phyloP scores from a whole-genome alignment of 78 protist genomes.

The Dictyostelium intermedium region DNA sequence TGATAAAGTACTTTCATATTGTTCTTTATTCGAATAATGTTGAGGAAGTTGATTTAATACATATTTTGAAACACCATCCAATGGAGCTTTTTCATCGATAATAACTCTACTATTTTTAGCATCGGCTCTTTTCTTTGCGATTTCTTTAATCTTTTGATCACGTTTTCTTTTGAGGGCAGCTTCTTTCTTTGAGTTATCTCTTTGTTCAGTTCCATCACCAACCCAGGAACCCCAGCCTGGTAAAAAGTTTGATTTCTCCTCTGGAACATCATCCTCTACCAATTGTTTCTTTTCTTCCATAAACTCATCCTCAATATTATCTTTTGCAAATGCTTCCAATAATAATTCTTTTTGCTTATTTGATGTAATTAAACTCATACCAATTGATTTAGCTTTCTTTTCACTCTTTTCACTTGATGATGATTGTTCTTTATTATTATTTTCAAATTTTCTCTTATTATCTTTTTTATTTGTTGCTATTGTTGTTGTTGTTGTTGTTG shows the following conservation, averaged over 20 bases:
- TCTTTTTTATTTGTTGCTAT: neutral
- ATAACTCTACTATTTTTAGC: slow-evolving; percentile 35
- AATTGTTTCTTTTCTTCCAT: slow-evolving; percentile 24
- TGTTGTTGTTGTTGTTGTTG: neutral
- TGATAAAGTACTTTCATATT: slow-evolving; percentile 55
- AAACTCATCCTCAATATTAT: slow-evolving; percentile 66
- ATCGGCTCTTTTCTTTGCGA: slow-evolving; percentile 16
- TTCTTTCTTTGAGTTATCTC: neutral
- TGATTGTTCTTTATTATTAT: neutral
- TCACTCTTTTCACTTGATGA: neutral
- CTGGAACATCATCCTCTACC: slow-evolving; percentile 17
- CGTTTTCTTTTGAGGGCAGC: neutral
- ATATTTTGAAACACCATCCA: slow-evolving; percentile 48
- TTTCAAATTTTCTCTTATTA: slow-evolving; percentile 2
- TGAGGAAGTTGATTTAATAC: slow-evolving; percentile 29
- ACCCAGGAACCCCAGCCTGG: slow-evolving; percentile 80
- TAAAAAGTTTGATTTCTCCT: slow-evolving; percentile 13
- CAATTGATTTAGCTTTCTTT: neutral
- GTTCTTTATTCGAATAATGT: slow-evolving; percentile 41
- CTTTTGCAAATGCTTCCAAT: slow-evolving; percentile 58
- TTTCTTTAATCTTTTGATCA: slow-evolving; percentile 15
- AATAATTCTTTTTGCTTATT: slow-evolving; percentile 55
- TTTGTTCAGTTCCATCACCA: slow-evolving; percentile 48
- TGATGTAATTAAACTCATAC: slow-evolving; percentile 63
- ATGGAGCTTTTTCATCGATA: slow-evolving; percentile 49